These are phyloP conservation scores for Neofusicoccum ribis DNA, from an alignment of 2,329 filamentous ascomycete genomes.

Conservation along the genomic window DNA sequence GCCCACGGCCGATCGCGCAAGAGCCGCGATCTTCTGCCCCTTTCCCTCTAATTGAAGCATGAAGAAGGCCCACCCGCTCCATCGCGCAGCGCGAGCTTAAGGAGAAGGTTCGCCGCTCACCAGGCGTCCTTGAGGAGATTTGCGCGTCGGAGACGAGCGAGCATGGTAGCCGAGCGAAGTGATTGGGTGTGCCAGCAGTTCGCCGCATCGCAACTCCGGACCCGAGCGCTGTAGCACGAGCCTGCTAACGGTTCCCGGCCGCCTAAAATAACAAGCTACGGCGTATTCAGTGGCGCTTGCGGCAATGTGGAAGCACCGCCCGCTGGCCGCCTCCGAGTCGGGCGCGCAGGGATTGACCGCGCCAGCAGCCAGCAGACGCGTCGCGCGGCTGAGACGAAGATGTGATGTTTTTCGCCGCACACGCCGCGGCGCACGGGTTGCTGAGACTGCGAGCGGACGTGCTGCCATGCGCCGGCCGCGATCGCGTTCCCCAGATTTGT, in stretches of 20 bases:
- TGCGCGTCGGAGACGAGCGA: neutral
- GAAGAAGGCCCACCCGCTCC: conserved; percentile 11
- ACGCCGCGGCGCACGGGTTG: neutral
- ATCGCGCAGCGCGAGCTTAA: conserved; percentile 15
- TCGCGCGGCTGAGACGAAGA: neutral
- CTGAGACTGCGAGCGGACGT: neutral
- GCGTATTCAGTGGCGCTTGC: conserved; percentile 17
- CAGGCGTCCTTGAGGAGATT: conserved; percentile 17
- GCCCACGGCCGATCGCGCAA: conserved; percentile 5
- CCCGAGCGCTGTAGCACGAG: conserved; percentile 14
- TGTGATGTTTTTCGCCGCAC: neutral
- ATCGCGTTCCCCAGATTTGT: conserved; percentile 7
- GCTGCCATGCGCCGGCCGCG: conserved; percentile 2
- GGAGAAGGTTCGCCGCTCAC: conserved; percentile 6
- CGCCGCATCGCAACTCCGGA: conserved; percentile 6
- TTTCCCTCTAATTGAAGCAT: conserved; percentile 2
- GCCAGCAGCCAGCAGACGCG: neutral
- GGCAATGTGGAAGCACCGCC: conserved; percentile 18
- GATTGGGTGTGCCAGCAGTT: conserved; percentile 9
- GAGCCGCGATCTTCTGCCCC: conserved; percentile 12
- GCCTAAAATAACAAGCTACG: conserved; percentile 18
- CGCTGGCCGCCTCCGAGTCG: conserved; percentile 13
- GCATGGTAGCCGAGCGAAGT: neutral
- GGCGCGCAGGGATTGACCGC: conserved; percentile 2
- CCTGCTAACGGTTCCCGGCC: conserved; percentile 18